Base-by-base conservation (phyloP, 495 filamentous ascomycete species). In the Venustampulla echinocandica region DNA sequence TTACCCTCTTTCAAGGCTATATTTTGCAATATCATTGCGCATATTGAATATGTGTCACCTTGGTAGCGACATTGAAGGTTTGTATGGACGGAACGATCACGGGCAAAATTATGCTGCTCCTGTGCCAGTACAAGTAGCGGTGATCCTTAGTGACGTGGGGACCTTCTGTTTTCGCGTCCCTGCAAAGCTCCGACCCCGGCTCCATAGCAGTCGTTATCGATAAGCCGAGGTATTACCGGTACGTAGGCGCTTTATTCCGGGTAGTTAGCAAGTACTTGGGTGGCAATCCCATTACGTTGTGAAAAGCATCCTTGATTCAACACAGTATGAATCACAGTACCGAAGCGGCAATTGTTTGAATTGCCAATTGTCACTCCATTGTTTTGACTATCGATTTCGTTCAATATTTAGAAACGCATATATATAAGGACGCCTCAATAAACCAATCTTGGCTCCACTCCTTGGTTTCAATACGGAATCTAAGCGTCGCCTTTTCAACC, bases 1-100 rank as follows among this genome's bases (percentile, higher is more conserved):
- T 28, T 52, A 42, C 56, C 46, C 49, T 55, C 53, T 44, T 41
- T 55, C 38, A 47, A 53, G 46, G 56, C 52, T 49, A 40, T 20
- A 46, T 47, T 50, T 33, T 50, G 56, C 22, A 53, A 41, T 32
- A 36, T 50, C 56, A 59, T 59, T 28, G 49, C 47, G 45, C 56
- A 59, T 59, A 20, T 55, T 59, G 51, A 37, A 18, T 11, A n/a
- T n/a, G 14, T 38, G 46, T 45, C 36, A 49, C 18, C 21, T 48
- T n/a, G 17, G 40, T 4, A 46, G n/a, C 17, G 28, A n/a, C 14
- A 50, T 46, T 43, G 23, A 49, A 17, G 19, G 35, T 24, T 15
- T 42, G 13, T 28, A 34, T 9, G 11, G 18, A 14, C 41, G 32
- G 1, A 49, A 14, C 33, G 32, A 1, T 42, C 19, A 22, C 14